Evolutionary conservation across 176 grass and related monocot species (phyloP), one percentile per base, ranked within the genome.

Genomic region (Tillandsia fasciculata): DNA sequence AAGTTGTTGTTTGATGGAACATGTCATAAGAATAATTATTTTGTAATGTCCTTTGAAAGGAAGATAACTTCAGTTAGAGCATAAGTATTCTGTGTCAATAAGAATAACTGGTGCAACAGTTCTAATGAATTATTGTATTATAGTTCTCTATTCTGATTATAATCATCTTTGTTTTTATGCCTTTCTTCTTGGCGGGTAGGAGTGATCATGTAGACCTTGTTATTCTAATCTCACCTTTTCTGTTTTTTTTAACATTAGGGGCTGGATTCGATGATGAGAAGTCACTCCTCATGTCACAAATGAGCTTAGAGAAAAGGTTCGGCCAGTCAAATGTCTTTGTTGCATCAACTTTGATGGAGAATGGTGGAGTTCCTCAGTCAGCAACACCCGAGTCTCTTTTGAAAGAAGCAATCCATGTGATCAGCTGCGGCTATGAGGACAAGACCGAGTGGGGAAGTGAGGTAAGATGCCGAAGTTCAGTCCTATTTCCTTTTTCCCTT

Each of bases 361-460:
- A 91, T 79, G 88, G 92, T 72, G 92, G 92, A 8, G 92, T 96
- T 83, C 88, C 92, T 69, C 86, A 96, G 15, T 96, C 88, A 66
- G 92, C 92, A 89, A 92, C 88, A 83, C 92, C 86, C 71, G 92
- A 96, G 48, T 83, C 89, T 66, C 93, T 96, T 74, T 70, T 96
- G 68, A 96, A 96, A 74, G 93, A 96, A 90, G 93, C 93, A 67
- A 96, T 96, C 15, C 93, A 96, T 89, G 93, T 96, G 68, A 96
- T 96, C 76, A 96, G 93, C 71, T 96, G 93, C 78, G 93, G 93
- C 63, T 96, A 96, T 33, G 93, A 96, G 83, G 93, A 96, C 71
- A 92, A 87, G 85, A 87, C 83, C 71, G 88, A 92, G 20, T 96
- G 89, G 93, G 88, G 93, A 78, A 77, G 28, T 70, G 93, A 96